Conservation (phyloP, 108 stramenopile genomes). For the Skeletonema potamos region DNA sequence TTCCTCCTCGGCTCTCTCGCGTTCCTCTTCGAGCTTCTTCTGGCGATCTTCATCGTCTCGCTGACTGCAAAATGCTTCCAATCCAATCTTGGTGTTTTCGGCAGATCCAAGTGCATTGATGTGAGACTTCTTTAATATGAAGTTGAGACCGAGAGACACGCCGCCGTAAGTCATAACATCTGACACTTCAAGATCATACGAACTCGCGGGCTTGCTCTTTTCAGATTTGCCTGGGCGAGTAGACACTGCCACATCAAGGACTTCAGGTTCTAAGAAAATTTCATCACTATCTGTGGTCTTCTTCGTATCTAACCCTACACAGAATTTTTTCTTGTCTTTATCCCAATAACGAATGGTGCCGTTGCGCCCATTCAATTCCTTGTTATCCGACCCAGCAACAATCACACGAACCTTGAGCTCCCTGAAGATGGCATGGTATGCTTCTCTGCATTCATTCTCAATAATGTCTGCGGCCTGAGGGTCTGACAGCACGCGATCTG, state of each 20-base stretch:
- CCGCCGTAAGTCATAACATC: conserved; percentile 21
- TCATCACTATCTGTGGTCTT: conserved; percentile 11
- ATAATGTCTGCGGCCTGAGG: conserved; percentile 15
- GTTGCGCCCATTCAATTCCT: conserved; percentile 36
- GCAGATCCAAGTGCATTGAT: conserved; percentile 16
- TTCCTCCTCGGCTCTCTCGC: conserved; percentile 16
- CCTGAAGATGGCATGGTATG: conserved; percentile 19
- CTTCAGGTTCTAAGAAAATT: conserved; percentile 21
- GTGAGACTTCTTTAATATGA: conserved; percentile 8
- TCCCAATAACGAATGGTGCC: conserved; percentile 47
- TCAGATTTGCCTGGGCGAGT: conserved; percentile 3
- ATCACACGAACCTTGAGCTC: conserved; percentile 27
- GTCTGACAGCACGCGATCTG: conserved; percentile 16
- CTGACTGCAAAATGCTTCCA: conserved; percentile 3
- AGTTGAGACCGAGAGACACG: conserved; percentile 13
- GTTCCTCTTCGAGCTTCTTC: conserved; percentile 13
- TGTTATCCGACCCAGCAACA: conserved; percentile 36
- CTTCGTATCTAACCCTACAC: conserved; percentile 44
- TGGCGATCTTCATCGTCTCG: conserved; percentile 30
- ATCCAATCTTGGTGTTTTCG: conserved; percentile 12
- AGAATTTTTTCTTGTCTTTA: conserved; percentile 23
- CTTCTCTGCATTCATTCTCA: conserved; percentile 3
- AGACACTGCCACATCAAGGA: conserved; percentile 10
- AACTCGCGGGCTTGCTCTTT: neutral
- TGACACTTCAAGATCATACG: conserved; percentile 5